These are phyloP conservation scores for Venturiaceae sp. DNA, from an alignment of 2,329 filamentous ascomycete genomes.

Conservation along the genomic window DNA sequence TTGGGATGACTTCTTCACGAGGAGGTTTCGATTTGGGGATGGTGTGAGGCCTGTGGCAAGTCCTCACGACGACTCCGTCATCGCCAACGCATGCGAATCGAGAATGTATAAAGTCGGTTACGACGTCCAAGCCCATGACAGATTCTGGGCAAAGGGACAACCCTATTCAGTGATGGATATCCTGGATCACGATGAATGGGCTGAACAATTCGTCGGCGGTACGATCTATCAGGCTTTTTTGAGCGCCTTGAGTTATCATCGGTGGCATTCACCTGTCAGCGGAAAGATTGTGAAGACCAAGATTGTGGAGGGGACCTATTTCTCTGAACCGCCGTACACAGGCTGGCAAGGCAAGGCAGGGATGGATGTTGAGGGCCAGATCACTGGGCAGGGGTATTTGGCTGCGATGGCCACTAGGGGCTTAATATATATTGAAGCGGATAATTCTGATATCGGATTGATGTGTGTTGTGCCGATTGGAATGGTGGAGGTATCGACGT, in stretches of 20 bases:
- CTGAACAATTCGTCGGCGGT: constrained; percentile 48
- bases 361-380: constrained; percentile 36
- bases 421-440: constrained; percentile 61
- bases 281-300: constrained; percentile 50
- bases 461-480: constrained; percentile 63
- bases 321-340: constrained; percentile 49
- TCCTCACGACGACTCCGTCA: constrained; percentile 38
- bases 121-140: constrained; percentile 45
- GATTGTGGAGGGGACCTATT: constrained; percentile 57
- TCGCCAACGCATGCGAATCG: constrained; percentile 44
- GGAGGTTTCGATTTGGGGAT: constrained; percentile 36
- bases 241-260: constrained; percentile 57
- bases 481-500: constrained; percentile 69
- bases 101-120: constrained; percentile 43
- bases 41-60: constrained; percentile 47
- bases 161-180: constrained; percentile 58
- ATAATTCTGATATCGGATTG: constrained; percentile 56
- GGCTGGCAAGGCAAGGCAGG: constrained; percentile 25
- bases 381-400: constrained; percentile 54
- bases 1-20: constrained; percentile 64
- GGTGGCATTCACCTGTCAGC: constrained; percentile 59
- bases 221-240: constrained; percentile 65
- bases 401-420: constrained; percentile 59
- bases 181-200: constrained; percentile 46
- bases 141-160: constrained; percentile 61